phyloP scores from a whole-genome alignment of 176 grass and related monocot genomes.

The Oryza longistaminata region DNA sequence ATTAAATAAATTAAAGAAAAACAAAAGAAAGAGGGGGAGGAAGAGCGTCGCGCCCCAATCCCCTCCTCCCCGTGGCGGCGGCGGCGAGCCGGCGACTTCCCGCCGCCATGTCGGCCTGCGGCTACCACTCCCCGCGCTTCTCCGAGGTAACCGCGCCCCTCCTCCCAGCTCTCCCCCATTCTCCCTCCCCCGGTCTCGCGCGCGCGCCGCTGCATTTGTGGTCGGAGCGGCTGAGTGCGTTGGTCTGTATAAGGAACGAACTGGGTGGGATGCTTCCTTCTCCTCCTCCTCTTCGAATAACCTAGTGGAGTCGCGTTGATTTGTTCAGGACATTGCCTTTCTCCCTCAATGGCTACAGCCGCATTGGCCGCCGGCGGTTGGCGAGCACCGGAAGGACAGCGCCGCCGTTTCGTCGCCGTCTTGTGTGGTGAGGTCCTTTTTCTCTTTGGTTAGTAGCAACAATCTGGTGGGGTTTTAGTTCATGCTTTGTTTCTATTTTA shows the following conservation, averaged over 20 bases:
- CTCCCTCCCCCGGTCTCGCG: background rate
- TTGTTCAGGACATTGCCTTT: constrained; percentile 62
- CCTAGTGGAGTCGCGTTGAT: background rate
- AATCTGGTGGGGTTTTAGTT: background rate
- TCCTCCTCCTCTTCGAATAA: background rate
- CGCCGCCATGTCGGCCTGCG: constrained; percentile 55
- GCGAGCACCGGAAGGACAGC: constrained; percentile 13
- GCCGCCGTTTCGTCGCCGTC: constrained; percentile 37
- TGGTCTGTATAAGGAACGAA: background rate
- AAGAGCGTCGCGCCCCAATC: constrained; percentile 16
- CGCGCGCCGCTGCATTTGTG: background rate
- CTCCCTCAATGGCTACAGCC: constrained; percentile 92
- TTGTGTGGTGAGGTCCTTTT: constrained; percentile 49
- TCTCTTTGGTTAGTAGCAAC: background rate
- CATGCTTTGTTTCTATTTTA: background rate
- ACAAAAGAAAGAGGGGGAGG: background rate
- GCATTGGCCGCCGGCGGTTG: constrained; percentile 27
- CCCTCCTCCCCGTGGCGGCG: constrained; percentile 33
- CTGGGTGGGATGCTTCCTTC: background rate
- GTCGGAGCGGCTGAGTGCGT: background rate
- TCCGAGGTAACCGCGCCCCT: constrained; percentile 56
- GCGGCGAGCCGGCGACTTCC: background rate
- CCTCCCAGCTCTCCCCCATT: background rate
- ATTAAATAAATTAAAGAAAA: background rate
- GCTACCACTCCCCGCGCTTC: constrained; percentile 73